These are phyloP conservation scores for Penicillium sp. DNA, from an alignment of 2,329 filamentous ascomycete genomes.

Conservation along the genomic window DNA sequence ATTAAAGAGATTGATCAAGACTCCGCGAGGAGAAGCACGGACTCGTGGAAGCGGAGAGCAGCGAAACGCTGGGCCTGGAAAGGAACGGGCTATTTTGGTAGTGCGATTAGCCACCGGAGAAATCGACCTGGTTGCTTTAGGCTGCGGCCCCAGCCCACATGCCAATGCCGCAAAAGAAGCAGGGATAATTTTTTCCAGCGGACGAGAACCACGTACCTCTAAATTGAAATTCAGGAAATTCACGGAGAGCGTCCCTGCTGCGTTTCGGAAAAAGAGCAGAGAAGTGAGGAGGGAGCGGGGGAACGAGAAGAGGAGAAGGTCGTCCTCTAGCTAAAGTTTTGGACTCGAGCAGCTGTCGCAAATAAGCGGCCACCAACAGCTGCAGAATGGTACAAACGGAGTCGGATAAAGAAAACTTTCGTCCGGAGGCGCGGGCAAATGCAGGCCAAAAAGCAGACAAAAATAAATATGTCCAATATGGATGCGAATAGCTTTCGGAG, in stretches of 20 bases:
- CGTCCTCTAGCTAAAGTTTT: slow-evolving; percentile 15
- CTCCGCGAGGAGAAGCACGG: slow-evolving; percentile 30
- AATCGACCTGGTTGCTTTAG: slow-evolving; percentile 27
- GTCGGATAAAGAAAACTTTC: slow-evolving; percentile 21
- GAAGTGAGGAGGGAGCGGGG: slow-evolving; percentile 9
- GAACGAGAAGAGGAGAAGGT: slow-evolving; percentile 9
- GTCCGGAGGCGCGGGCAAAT: slow-evolving; percentile 16
- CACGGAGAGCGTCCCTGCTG: slow-evolving; percentile 7
- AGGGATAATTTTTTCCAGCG: slow-evolving; percentile 17
- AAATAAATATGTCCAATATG: slow-evolving; percentile 14
- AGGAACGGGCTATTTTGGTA: slow-evolving; percentile 31
- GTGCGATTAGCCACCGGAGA: slow-evolving; percentile 33
- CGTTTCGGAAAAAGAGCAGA: slow-evolving; percentile 5
- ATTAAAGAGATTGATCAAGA: slow-evolving; percentile 27
- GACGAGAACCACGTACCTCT: slow-evolving; percentile 22
- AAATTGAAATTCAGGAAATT: slow-evolving; percentile 3
- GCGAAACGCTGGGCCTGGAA: slow-evolving; percentile 30
- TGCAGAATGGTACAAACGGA: slow-evolving; percentile 22
- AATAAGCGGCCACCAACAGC: slow-evolving; percentile 27
- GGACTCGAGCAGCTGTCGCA: slow-evolving; percentile 19
- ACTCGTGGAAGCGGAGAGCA: slow-evolving; percentile 30
- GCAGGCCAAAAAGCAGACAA: slow-evolving; percentile 13
- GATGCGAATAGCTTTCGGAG: not conserved
- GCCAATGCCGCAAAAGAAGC: slow-evolving; percentile 21
- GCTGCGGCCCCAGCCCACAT: slow-evolving; percentile 26